Percentiles rank a stretch among this genome's conserved stretches.
These are phyloP conservation scores for Pseudoperonospora humuli DNA, from an alignment of 352 stramenopile genomes.

Conservation along the genomic window DNA sequence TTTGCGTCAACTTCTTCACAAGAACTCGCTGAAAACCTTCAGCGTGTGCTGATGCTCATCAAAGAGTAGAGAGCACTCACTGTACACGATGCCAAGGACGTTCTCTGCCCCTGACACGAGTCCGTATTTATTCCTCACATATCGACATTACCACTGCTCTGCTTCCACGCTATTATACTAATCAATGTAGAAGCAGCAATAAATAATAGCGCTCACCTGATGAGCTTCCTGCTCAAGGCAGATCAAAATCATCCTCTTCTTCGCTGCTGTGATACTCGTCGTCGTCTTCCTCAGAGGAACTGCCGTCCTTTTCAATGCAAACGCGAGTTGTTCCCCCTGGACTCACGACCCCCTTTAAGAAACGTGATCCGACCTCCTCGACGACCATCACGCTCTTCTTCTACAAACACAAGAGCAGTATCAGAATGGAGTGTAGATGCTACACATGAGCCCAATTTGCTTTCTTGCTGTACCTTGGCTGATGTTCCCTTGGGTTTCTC, in stretches of 20 bases:
- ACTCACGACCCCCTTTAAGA: constrained; percentile 48
- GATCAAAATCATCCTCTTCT: constrained; percentile 23
- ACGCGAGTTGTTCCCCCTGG: constrained; percentile 57
- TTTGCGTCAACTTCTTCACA: constrained; percentile 1
- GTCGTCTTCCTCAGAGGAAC: constrained; percentile 38
- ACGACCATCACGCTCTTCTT: constrained; percentile 41
- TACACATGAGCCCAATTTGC: background rate
- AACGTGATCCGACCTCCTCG: constrained; percentile 34
- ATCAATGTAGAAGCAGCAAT: constrained; percentile 7
- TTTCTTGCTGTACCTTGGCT: constrained; percentile 19
- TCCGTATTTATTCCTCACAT: constrained; percentile 21
- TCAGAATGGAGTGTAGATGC: background rate
- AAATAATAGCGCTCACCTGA: constrained; percentile 15
- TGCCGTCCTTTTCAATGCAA: constrained; percentile 44
- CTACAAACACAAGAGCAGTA: constrained; percentile 7
- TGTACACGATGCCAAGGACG: background rate
- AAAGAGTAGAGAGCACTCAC: constrained; percentile 7
- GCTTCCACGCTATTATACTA: background rate
- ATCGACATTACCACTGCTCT: background rate
- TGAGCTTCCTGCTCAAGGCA: constrained; percentile 9
- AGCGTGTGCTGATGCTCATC: constrained; percentile 22
- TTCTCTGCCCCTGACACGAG: constrained; percentile 1
- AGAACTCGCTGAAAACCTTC: constrained; percentile 19
- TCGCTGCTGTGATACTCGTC: constrained; percentile 25
- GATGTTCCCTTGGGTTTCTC: constrained; percentile 24